phyloP scores from a whole-genome alignment of 768 basidiomycete species.

The Serendipita sp. region DNA sequence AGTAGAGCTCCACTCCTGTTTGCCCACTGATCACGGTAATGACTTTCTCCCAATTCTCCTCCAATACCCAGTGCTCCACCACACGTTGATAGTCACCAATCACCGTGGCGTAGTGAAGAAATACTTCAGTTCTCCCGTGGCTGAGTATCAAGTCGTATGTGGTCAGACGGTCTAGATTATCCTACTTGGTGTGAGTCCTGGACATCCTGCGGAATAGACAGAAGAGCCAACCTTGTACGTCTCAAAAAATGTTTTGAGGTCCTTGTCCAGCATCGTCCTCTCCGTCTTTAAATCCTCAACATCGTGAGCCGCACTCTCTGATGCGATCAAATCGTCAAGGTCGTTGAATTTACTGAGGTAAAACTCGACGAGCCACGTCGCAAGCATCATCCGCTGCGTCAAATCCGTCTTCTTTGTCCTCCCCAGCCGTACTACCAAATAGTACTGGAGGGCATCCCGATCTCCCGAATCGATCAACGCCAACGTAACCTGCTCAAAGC shows the following conservation, averaged over 20 bases:
- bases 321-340: slow-evolving; percentile 82
- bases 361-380: slow-evolving; percentile 96
- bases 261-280: slow-evolving; percentile 73
- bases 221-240: slow-evolving; percentile 64
- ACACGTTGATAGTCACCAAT: slow-evolving; percentile 74
- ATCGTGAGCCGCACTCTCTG: slow-evolving; percentile 65
- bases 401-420: slow-evolving; percentile 66
- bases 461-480: slow-evolving; percentile 82
- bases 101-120: slow-evolving; percentile 71
- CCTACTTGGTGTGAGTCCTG: slow-evolving; percentile 26
- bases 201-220: neutral
- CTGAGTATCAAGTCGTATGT: slow-evolving; percentile 86
- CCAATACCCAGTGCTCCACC: slow-evolving; percentile 79
- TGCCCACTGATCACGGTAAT: slow-evolving; percentile 84
- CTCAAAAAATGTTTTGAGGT: slow-evolving; percentile 80
- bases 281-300: slow-evolving; percentile 74
- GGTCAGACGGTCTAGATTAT: slow-evolving; percentile 67
- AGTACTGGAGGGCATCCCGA: slow-evolving; percentile 78
- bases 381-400: slow-evolving; percentile 92
- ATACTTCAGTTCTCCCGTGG: slow-evolving; percentile 86
- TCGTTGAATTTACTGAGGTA: slow-evolving; percentile 95
- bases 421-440: slow-evolving; percentile 68
- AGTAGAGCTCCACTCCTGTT: slow-evolving; percentile 79
- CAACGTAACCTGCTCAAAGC: slow-evolving; percentile 84
- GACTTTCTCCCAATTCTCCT: slow-evolving; percentile 84